A percentile compares a stretch with the other conserved stretches of the same genome.
Evolutionary conservation across 768 basidiomycete genomes (phyloP).

Genomic region (Leccinum olivaceopallidum): DNA sequence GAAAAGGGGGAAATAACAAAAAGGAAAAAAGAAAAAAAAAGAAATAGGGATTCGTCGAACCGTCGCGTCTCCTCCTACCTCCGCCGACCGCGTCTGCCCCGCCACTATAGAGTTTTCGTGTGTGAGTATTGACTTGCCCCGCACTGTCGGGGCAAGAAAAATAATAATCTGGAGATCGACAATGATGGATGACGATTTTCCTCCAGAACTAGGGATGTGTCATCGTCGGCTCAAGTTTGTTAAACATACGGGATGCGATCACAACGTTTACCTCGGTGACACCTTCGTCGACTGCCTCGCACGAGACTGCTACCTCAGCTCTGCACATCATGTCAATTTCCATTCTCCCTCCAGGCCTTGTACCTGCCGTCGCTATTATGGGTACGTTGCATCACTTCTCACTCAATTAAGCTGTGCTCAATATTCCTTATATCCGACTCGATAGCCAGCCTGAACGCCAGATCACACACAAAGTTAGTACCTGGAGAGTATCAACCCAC

Average conservation of each 20-base stretch:
- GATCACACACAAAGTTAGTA: conserved; percentile 44
- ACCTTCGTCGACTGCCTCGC: conserved; percentile 53
- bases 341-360: conserved; percentile 36
- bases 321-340: conserved; percentile 50
- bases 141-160: neutral
- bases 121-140: neutral
- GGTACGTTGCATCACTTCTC: conserved; percentile 32
- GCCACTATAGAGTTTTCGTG: conserved; percentile 1
- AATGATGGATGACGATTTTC: neutral
- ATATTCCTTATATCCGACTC: neutral
- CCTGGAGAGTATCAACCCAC: conserved; percentile 7
- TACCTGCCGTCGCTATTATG: conserved; percentile 58
- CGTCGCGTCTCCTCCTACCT: neutral
- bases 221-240: conserved; percentile 57
- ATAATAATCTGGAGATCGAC: neutral
- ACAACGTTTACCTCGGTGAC: conserved; percentile 48
- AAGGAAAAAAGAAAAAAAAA: neutral
- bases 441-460: conserved; percentile 56
- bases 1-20: neutral
- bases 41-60: neutral
- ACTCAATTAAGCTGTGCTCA: neutral
- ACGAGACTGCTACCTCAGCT: conserved; percentile 46
- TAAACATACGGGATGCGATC: conserved; percentile 53
- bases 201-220: conserved; percentile 51
- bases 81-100: neutral